Evolutionary conservation across 106 monocot species (phyloP).

Genomic region (Dendrobium catenatum): DNA sequence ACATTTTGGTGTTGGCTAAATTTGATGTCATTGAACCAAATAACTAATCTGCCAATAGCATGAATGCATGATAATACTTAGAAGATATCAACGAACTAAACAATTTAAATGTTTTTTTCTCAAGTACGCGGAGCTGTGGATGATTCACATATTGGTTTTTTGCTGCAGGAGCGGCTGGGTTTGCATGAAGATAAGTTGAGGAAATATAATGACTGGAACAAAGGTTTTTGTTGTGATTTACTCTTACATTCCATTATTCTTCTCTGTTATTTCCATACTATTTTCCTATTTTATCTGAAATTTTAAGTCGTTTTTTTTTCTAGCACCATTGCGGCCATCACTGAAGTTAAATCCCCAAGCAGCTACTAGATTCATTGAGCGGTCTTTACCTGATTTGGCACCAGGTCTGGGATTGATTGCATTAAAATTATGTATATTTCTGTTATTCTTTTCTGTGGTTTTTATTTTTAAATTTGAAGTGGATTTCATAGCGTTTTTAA

Average conservation of each 20-base stretch:
- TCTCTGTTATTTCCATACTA: not conserved
- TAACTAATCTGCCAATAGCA: too few relatives aligned
- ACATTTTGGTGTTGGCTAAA: too few relatives aligned
- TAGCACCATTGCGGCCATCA: constrained; percentile 76
- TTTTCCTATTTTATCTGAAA: not conserved
- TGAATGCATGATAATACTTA: too few relatives aligned
- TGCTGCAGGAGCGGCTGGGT: constrained; percentile 70
- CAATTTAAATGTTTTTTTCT: too few relatives aligned
- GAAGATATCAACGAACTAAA: too few relatives aligned
- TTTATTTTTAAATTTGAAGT: not conserved
- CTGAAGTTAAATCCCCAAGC: constrained; percentile 64
- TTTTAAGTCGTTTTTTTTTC: not conserved
- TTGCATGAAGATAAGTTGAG: constrained; percentile 68
- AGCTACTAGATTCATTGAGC: constrained; percentile 77
- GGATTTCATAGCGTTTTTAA: not conserved
- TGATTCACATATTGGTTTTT: constrained; percentile 12
- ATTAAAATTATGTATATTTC: not conserved
- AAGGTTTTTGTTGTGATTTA: constrained; percentile 26
- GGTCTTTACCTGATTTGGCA: constrained; percentile 75
- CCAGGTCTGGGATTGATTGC: constrained; percentile 31
- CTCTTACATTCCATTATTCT: not conserved
- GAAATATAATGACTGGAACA: constrained; percentile 50
- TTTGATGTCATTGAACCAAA: too few relatives aligned
- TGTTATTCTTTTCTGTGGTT: not conserved
- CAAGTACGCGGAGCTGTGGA: not conserved